Evolutionary conservation across 2,329 filamentous ascomycete genomes (phyloP).

Genomic region (Escovopsis sp.): DNA sequence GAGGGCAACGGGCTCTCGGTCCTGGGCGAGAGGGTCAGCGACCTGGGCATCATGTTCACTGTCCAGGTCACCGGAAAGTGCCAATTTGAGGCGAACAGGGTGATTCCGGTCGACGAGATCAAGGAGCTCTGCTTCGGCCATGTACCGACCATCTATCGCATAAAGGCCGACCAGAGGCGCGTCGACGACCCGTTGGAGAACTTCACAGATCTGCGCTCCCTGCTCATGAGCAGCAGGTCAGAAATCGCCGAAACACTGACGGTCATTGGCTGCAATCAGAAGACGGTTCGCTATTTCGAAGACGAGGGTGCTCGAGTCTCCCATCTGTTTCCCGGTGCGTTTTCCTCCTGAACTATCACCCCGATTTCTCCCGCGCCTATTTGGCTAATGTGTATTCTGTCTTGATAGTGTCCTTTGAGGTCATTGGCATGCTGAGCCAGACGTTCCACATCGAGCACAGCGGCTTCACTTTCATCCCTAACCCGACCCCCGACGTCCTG

Average conservation of each 20-base stretch:
- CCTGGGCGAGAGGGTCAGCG: conserved; percentile 28
- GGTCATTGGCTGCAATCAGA: conserved; percentile 38
- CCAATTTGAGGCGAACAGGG: conserved; percentile 32
- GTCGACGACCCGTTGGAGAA: conserved; percentile 25
- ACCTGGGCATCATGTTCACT: conserved; percentile 39
- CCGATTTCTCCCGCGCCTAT: conserved; percentile 5
- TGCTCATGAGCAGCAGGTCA: conserved; percentile 33
- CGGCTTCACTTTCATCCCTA: conserved; percentile 39
- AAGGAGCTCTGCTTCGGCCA: conserved; percentile 42
- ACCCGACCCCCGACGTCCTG: conserved; percentile 41
- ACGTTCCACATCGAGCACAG: conserved; percentile 34
- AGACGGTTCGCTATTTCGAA: conserved; percentile 31
- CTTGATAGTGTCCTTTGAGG: conserved; percentile 42
- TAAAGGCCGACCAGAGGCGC: conserved; percentile 23
- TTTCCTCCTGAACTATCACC: background rate
- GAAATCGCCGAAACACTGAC: conserved; percentile 39
- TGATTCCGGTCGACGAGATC: conserved; percentile 37
- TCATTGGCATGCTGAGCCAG: conserved; percentile 41
- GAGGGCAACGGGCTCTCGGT: conserved; percentile 41
- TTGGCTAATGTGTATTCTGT: background rate
- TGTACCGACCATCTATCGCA: conserved; percentile 38
- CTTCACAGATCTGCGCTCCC: conserved; percentile 24
- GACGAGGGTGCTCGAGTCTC: conserved; percentile 23
- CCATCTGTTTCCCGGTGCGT: conserved; percentile 36
- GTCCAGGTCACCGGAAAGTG: conserved; percentile 37